Percentiles rank a stretch among this genome's conserved stretches.
Evolutionary conservation across 2,329 filamentous ascomycete species (phyloP).

Genomic region (Bipolaris zeicola): DNA sequence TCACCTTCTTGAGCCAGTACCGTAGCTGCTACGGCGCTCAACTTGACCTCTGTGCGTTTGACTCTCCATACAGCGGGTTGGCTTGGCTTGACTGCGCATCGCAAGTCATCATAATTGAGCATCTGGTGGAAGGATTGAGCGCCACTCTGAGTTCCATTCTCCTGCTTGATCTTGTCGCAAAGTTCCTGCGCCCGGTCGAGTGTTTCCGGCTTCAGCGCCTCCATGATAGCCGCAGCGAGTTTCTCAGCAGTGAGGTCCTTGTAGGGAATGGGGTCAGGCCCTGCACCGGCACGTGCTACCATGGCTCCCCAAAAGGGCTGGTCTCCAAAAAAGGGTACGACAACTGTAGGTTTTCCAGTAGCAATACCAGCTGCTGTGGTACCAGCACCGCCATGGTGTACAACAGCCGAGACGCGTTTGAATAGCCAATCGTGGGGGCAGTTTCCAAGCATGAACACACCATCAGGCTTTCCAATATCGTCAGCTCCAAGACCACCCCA

Average conservation of each 20-base stretch:
- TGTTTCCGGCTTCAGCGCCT: constrained; percentile 46
- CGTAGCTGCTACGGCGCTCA: constrained; percentile 48
- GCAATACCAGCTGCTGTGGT: constrained; percentile 88
- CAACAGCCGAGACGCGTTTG: constrained; percentile 76
- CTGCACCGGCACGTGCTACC: constrained; percentile 49
- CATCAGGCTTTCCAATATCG: constrained; percentile 66
- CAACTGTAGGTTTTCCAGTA: constrained; percentile 76
- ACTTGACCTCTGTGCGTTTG: constrained; percentile 44
- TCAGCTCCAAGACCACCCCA: constrained; percentile 86
- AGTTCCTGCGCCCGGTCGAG: constrained; percentile 46
- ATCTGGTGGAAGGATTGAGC: constrained; percentile 48
- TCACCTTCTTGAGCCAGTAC: constrained; percentile 46
- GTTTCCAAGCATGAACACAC: constrained; percentile 83
- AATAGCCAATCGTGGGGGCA: constrained; percentile 91
- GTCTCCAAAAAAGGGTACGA: constrained; percentile 75
- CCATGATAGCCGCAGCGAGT: constrained; percentile 46
- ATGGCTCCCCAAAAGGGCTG: constrained; percentile 52
- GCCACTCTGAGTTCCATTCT: constrained; percentile 45
- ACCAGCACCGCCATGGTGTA: constrained; percentile 86
- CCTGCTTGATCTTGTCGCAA: constrained; percentile 45
- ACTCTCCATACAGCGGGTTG: constrained; percentile 48
- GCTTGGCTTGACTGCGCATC: constrained; percentile 42
- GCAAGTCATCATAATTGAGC: constrained; percentile 46
- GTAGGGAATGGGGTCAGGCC: constrained; percentile 48
- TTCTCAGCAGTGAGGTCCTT: constrained; percentile 49